Percentiles rank a stretch among this genome's conserved stretches.
Evolutionary conservation across 148 eudicot species (phyloP).

Genomic region (Amaranthus palmeri): DNA sequence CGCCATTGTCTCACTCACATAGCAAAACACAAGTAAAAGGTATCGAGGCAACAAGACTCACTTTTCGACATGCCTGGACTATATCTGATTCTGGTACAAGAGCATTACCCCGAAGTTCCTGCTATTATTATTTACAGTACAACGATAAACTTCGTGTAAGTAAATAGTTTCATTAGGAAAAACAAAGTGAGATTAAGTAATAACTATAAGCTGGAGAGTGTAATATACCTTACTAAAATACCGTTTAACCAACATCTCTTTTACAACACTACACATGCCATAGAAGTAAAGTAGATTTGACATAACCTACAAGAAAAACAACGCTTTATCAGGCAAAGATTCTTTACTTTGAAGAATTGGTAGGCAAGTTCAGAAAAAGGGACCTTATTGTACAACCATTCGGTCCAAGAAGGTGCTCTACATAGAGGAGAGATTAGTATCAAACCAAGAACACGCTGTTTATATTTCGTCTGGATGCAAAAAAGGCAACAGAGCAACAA

Average conservation of each 20-base stretch:
- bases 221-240: conserved; percentile 78
- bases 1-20: not conserved
- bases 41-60: conserved; percentile 29
- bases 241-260: conserved; percentile 81
- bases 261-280: conserved; percentile 82
- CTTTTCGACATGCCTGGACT: conserved; percentile 73
- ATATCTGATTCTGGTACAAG: conserved; percentile 72
- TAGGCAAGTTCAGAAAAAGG: conserved; percentile 26
- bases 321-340: conserved; percentile 19
- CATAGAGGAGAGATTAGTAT: conserved; percentile 95
- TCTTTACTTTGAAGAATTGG: conserved; percentile 8
- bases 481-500: conserved; percentile 6
- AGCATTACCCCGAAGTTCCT: conserved; percentile 72
- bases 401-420: conserved; percentile 96
- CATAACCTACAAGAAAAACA: conserved; percentile 49
- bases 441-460: conserved; percentile 73
- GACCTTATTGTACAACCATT: conserved; percentile 95
- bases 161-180: no score
- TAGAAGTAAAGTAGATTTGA: conserved; percentile 78
- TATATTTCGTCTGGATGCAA: conserved; percentile 60
- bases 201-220: conserved; percentile 6
- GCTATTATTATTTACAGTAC: conserved; percentile 17
- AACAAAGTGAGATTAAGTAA: not conserved
- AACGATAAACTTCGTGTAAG: not conserved
- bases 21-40: not conserved